Evolutionary conservation across 2,329 filamentous ascomycete species (phyloP).

Genomic region (Colletotrichum endophyticum): DNA sequence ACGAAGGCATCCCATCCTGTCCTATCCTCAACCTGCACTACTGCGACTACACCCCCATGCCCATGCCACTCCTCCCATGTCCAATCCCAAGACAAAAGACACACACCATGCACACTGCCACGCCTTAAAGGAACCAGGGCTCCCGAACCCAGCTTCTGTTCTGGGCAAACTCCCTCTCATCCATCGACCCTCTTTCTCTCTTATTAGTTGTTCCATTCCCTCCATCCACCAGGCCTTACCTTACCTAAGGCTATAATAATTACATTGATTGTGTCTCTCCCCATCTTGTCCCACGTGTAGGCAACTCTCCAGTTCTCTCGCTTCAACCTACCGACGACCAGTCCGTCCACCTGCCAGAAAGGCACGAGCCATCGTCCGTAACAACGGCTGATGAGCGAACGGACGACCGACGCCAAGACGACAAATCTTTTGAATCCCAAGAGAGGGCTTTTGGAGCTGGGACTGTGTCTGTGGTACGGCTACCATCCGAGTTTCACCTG

Average conservation of each 20-base stretch:
- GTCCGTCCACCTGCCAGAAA: slow-evolving; percentile 7
- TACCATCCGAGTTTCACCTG: slow-evolving; percentile 11
- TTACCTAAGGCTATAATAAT: background rate
- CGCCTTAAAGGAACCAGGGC: slow-evolving; percentile 20
- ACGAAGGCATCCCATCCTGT: slow-evolving; percentile 1
- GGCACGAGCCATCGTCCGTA: slow-evolving; percentile 8
- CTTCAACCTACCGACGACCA: background rate
- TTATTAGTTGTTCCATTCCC: background rate
- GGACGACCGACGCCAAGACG: slow-evolving; percentile 1
- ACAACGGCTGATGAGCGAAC: slow-evolving; percentile 7
- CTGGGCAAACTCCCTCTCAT: background rate
- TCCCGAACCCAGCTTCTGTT: slow-evolving; percentile 17
- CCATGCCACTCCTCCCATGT: slow-evolving; percentile 6
- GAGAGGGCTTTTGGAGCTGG: background rate
- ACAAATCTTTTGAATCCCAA: background rate
- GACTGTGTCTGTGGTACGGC: slow-evolving; percentile 9
- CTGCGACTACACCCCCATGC: background rate
- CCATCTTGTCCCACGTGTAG: background rate
- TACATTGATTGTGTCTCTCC: background rate
- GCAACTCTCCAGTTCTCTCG: background rate
- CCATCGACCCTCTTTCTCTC: background rate
- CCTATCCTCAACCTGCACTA: background rate
- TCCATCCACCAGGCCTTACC: background rate
- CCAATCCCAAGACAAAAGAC: slow-evolving; percentile 2
- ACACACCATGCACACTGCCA: slow-evolving; percentile 5